Evolutionary conservation across 805 yeast species (phyloP).

Genomic region (Nakazawaea wickerhamii): DNA sequence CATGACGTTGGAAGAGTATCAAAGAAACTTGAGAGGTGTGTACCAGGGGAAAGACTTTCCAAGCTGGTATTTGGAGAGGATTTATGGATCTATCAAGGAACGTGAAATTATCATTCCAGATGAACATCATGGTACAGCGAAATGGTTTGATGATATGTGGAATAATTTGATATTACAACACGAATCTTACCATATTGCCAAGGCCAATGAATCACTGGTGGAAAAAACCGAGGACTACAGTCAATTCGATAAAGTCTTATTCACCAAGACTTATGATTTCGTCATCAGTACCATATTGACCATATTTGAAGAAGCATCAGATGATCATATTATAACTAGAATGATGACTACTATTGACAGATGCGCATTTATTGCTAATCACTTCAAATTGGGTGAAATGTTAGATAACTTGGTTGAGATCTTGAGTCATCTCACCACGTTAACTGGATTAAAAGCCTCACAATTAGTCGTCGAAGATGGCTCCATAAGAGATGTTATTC

Average conservation of each 20-base stretch:
- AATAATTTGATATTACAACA: slow-evolving; percentile 57
- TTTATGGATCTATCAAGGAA: slow-evolving; percentile 73
- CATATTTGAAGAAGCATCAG: slow-evolving; percentile 83
- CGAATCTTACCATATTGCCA: slow-evolving; percentile 20
- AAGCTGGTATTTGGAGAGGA: slow-evolving; percentile 75
- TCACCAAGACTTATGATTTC: slow-evolving; percentile 55
- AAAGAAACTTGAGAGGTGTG: slow-evolving; percentile 74
- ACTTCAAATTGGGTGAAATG: slow-evolving; percentile 48
- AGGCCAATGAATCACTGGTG: neutral
- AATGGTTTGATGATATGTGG: slow-evolving; percentile 89
- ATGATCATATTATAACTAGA: slow-evolving; percentile 82
- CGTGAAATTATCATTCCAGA: slow-evolving; percentile 97
- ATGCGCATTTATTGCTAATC: slow-evolving; percentile 70
- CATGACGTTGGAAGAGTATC: slow-evolving; percentile 83
- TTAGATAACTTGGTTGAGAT: slow-evolving; percentile 64
- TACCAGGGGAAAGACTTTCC: slow-evolving; percentile 75
- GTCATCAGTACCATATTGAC: slow-evolving; percentile 68
- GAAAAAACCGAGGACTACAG: slow-evolving; percentile 26
- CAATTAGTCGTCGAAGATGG: slow-evolving; percentile 24
- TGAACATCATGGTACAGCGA: slow-evolving; percentile 89
- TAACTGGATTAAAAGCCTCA: slow-evolving; percentile 38
- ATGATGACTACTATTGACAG: slow-evolving; percentile 87
- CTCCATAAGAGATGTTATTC: slow-evolving; percentile 32
- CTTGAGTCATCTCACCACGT: slow-evolving; percentile 64
- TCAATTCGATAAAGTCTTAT: slow-evolving; percentile 68